A percentile compares a stretch with the other conserved stretches of the same genome.
Evolutionary conservation across 78 protist genomes (phyloP).

Genomic region (Monocercomonoides exilis): DNA sequence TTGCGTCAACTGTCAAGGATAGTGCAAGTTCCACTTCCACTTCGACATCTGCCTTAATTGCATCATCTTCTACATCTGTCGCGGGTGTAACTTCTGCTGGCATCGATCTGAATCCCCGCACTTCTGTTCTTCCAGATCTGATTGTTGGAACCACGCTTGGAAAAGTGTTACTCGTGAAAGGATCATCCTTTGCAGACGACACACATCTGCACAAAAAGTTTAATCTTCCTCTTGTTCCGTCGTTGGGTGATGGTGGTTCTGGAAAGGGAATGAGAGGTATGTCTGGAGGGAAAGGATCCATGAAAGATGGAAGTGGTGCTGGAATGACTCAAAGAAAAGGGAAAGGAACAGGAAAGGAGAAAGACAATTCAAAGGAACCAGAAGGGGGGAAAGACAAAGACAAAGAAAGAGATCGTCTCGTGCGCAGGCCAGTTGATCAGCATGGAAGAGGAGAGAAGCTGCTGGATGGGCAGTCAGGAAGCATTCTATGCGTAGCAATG

Average conservation of each 20-base stretch:
- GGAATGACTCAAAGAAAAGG: too few relatives aligned
- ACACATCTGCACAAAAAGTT: too few relatives aligned
- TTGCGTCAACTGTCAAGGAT: too few relatives aligned
- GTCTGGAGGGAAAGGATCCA: not conserved
- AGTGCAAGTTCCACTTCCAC: too few relatives aligned
- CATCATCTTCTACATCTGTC: too few relatives aligned
- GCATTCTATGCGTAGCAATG: constrained; percentile 26
- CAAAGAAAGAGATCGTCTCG: too few relatives aligned
- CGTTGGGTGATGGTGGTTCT: too few relatives aligned
- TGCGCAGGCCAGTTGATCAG: too few relatives aligned
- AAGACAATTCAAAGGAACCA: not conserved
- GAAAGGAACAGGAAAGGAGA: not conserved
- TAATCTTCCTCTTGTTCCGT: too few relatives aligned
- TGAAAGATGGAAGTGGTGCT: too few relatives aligned
- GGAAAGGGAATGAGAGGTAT: too few relatives aligned
- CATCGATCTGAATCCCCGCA: not conserved
- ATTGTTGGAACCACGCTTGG: not conserved
- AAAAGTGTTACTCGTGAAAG: not conserved
- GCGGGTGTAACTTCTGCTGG: not conserved
- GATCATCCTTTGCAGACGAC: not conserved
- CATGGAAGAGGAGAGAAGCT: constrained; percentile 1
- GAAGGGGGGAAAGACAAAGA: not conserved
- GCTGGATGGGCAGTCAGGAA: constrained; percentile 34
- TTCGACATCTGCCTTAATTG: too few relatives aligned
- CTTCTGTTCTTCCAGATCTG: not conserved